phyloP scores from a whole-genome alignment of 1,284 basidiomycete species.

The Boletellus deceptivus region DNA sequence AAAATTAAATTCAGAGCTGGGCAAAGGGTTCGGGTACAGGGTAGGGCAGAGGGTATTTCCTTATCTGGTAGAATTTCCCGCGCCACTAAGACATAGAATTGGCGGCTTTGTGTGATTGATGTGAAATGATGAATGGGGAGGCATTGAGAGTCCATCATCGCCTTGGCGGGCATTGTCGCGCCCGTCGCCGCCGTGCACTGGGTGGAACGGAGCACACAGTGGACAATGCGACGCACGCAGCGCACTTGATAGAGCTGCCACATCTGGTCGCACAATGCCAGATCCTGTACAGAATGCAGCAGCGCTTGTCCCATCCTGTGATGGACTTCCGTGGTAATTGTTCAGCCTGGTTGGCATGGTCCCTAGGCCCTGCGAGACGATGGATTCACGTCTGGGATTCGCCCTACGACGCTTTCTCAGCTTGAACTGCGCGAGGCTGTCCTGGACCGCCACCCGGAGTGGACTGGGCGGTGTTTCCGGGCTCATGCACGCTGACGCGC shows the following conservation, averaged over 20 bases:
- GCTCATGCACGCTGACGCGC: constrained; percentile 1
- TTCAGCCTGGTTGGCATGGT: constrained; percentile 23
- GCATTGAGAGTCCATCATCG: not conserved
- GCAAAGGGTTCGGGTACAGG: constrained; percentile 49
- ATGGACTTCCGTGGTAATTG: constrained; percentile 11
- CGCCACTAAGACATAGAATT: constrained; percentile 25
- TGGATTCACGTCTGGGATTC: constrained; percentile 24
- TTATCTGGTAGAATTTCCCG: constrained; percentile 13
- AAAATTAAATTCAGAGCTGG: constrained; percentile 51
- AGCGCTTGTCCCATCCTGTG: not conserved
- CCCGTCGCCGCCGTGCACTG: not conserved
- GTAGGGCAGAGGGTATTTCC: constrained; percentile 35
- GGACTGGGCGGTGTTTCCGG: constrained; percentile 1
- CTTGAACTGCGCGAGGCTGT: constrained; percentile 1
- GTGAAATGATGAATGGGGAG: not conserved
- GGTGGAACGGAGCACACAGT: not conserved
- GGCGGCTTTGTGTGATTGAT: constrained; percentile 4
- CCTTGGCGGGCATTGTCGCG: constrained; percentile 1
- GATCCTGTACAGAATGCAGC: not conserved
- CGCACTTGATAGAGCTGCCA: too few species aligned
- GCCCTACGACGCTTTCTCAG: constrained; percentile 6
- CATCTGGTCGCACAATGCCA: constrained; percentile 6
- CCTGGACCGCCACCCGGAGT: not conserved
- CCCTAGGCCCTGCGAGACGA: constrained; percentile 16
- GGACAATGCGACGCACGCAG: not conserved